Base-by-base conservation (phyloP, 2,329 filamentous ascomycete species). In the Magnaporthiopsis incrustans region DNA sequence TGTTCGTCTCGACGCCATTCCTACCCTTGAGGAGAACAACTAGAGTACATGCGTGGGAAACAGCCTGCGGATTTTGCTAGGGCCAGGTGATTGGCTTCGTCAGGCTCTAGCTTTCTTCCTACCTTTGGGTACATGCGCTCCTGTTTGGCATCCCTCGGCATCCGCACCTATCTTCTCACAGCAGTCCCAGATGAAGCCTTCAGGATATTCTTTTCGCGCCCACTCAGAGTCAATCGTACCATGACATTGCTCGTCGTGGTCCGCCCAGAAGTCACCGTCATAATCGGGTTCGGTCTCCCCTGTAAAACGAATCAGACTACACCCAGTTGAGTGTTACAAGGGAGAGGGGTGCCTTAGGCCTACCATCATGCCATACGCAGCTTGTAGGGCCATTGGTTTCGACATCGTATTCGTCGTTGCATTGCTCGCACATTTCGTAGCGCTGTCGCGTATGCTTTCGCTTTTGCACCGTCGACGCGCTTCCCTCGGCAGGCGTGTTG, bases 111-210 rank as follows among this genome's bases (percentile, higher is more conserved):
- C 44, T 53, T 53, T 53, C 18, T 53, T 53, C 44, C 44, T 11
- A 25, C n/a, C 4, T 25, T 10, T 11, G 4, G 44, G 44, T 53
- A 53, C 44, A n/a, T 53, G 44, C 44, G 18, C 18, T 53, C 44
- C 44, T 53, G 18, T 53, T 3, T 53, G 44, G 18, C 44, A 53
- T n/a, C 44, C 44, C 44, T 53, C n/a, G n/a, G 44, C 44, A 53
- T 10, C n/a, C n/a, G 7, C 62, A 35, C 63, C 63, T 10, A 33
- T 27, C 27, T 68, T 50, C 1, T 68, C 61, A 63, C 72, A 75
- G 61, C 73, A 75, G 25, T 53, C 33, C 74, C 72, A 76, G 14
- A 64, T 35, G 65, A 74, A 73, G 33, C 70, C 71, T 12, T 73
- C 67, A 0, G 72, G 71, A 44, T 32, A 69, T 3, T 71, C 66